phyloP scores from a whole-genome alignment of 441 rosid genomes.

The Croton laevigatus region DNA sequence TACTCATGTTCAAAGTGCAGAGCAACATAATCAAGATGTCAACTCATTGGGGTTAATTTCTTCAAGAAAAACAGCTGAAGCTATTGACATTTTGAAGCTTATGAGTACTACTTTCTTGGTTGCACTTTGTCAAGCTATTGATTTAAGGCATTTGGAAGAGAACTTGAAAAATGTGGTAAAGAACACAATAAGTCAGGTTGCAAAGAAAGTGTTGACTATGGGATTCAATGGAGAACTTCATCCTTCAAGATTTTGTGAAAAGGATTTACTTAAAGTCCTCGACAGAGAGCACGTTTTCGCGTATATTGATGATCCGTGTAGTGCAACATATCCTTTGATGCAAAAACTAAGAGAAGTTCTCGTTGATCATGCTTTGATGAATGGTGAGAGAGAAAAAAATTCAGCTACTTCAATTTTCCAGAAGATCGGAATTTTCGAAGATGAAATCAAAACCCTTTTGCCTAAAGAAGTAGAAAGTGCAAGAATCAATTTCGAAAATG shows the following conservation, averaged over 20 bases:
- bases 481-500: constrained; percentile 41
- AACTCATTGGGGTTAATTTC: constrained; percentile 72
- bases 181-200: constrained; percentile 44
- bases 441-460: constrained; percentile 39
- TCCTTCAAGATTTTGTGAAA: constrained; percentile 55
- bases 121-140: constrained; percentile 57
- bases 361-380: constrained; percentile 50
- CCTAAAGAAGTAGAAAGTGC: constrained; percentile 61
- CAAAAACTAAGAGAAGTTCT: constrained; percentile 61
- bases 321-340: constrained; percentile 54
- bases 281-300: constrained; percentile 50
- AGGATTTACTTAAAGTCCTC: constrained; percentile 49
- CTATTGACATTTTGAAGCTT: constrained; percentile 59
- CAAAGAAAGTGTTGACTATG: constrained; percentile 37
- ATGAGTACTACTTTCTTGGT: constrained; percentile 56
- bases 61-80: constrained; percentile 64
- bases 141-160: constrained; percentile 66
- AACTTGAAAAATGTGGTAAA: constrained; percentile 45
- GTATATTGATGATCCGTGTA: constrained; percentile 68
- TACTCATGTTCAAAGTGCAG: constrained; percentile 58
- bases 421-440: constrained; percentile 54
- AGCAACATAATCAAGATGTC: constrained; percentile 69
- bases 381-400: constrained; percentile 45
- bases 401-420: constrained; percentile 44
- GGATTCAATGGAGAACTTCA: constrained; percentile 47